phyloP scores from a whole-genome alignment of 148 eudicot species.

The Spergularia bocconei region DNA sequence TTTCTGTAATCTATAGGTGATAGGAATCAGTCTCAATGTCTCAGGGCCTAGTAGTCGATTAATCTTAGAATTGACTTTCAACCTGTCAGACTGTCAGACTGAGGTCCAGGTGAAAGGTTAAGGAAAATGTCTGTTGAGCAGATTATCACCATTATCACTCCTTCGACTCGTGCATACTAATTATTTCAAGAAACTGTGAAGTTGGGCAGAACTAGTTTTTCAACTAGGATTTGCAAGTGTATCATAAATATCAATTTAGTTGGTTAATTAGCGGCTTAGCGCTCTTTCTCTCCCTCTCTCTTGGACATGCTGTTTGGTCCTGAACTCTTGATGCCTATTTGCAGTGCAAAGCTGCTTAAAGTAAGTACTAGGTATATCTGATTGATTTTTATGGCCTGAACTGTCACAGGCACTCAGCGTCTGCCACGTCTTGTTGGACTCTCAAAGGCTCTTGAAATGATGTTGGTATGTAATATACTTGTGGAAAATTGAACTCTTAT shows the following conservation, averaged over 20 bases:
- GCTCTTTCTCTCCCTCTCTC: neutral
- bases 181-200: neutral
- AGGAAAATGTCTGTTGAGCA: neutral
- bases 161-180: neutral
- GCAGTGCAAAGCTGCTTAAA: neutral
- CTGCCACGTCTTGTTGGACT: constrained; percentile 95
- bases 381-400: neutral
- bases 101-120: neutral
- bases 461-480: constrained; percentile 59
- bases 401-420: constrained; percentile 77
- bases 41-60: neutral
- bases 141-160: neutral
- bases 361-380: neutral
- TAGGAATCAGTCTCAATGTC: neutral
- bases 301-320: constrained; percentile 4
- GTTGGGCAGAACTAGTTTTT: neutral
- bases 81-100: neutral
- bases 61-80: neutral
- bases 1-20: neutral
- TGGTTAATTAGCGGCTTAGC: neutral
- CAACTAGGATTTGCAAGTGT: neutral
- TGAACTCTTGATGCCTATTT: neutral
- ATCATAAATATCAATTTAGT: neutral
- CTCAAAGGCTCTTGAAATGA: constrained; percentile 89
- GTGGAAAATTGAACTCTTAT: neutral